Base-by-base conservation (phyloP, 2,329 filamentous ascomycete species). In the Sporothrix dimorphospora region DNA sequence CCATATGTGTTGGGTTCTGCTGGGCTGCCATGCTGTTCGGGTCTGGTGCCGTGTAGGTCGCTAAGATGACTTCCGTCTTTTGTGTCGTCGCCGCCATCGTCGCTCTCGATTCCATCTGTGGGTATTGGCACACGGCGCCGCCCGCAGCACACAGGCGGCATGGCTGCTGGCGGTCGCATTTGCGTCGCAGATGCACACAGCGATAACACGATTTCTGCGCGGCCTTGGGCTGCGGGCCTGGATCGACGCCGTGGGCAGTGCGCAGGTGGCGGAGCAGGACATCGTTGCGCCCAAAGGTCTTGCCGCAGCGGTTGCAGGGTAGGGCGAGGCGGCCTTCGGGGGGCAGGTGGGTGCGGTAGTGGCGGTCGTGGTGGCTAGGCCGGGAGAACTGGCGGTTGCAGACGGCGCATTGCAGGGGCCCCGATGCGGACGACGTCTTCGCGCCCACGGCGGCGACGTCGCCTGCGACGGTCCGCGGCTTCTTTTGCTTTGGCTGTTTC, bases 181-280 rank as follows among this genome's bases (percentile, higher is more conserved):
- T 76, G 24, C 78, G 74, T 38, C 78, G 78, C 63, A 77, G 74
- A 9, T 75, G 75, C 0, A 79, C 76, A 45, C 79, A 80, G 42
- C 77, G 77, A 24, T 76, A 45, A 66, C 79, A 80, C 1, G 78
- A 79, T 34, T 73, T 75, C 67, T 78, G 77, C 24, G 74, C 70
- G 7, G 75, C 74, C 38, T 72, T 71, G 19, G 72, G 72, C 38
- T 68, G 74, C 45, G 73, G 67, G 1, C 71, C 72, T 11, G 74
- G 68, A 30, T 76, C 71, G 34, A 78, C 38, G 34, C 73, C 61
- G 72, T 79, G 78, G 2, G 77, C 72, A 1, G 72, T 74, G 12
- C 77, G 74, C 53, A 78, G 61, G 53, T 80, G 78, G 14, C 78
- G 77, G 21, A 79, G 75, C 38, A 79, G 76, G 9, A 79, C 76